Conservation (phyloP, 331 rosid genomes). For the Acacia pycnantha region DNA sequence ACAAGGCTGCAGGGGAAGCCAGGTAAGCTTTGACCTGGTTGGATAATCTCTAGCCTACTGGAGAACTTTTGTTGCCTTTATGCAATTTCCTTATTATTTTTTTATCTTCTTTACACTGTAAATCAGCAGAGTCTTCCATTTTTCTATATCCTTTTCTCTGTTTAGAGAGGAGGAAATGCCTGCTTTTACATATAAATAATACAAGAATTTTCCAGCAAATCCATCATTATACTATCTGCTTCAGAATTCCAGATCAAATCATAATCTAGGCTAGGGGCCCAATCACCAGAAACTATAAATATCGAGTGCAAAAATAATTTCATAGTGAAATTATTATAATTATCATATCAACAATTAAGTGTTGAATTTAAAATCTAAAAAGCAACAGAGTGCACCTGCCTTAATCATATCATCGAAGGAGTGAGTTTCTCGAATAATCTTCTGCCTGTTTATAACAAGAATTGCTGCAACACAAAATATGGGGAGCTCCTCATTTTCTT, state of each 20-base stretch:
- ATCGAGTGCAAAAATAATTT: neutral
- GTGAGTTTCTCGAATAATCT: conserved; percentile 74
- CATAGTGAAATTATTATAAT: neutral
- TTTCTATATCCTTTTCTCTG: neutral
- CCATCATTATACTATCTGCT: neutral
- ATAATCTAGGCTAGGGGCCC: neutral
- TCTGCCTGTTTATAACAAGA: conserved; percentile 74
- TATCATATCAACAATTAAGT: neutral
- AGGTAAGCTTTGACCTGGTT: neutral
- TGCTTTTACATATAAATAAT: neutral
- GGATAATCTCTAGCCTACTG: neutral
- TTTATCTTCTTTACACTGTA: neutral
- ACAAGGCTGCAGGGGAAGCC: neutral
- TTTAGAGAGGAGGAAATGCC: neutral
- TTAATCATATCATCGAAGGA: conserved; percentile 93
- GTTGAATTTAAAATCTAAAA: neutral
- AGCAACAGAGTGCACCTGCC: conserved; percentile 55
- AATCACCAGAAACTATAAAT: neutral
- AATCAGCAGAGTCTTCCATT: neutral
- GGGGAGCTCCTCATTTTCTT: conserved; percentile 69
- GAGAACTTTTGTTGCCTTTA: neutral
- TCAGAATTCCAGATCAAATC: neutral
- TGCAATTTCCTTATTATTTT: neutral
- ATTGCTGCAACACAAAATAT: conserved; percentile 89
- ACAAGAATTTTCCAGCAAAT: neutral